Evolutionary conservation across 2,329 filamentous ascomycete species (phyloP).

Genomic region (Phialophora tarda): DNA sequence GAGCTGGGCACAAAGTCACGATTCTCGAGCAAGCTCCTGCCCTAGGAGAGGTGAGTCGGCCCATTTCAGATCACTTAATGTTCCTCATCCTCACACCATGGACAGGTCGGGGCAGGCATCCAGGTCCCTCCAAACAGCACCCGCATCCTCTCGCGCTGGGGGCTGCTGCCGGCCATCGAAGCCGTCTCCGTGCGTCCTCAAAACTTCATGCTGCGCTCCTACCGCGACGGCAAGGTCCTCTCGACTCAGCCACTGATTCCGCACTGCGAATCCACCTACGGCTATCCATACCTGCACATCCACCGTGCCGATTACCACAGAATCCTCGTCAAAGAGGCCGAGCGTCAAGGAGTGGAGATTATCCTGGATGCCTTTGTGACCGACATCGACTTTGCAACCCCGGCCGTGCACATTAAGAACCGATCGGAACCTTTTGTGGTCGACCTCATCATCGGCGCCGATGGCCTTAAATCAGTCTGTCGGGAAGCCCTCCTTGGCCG

Average conservation of each 20-base stretch:
- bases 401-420: slow-evolving; percentile 44
- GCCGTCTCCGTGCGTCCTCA: slow-evolving; percentile 42
- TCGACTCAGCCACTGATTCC: slow-evolving; percentile 46
- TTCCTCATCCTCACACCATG: background rate
- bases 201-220: slow-evolving; percentile 43
- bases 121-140: slow-evolving; percentile 45
- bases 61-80: background rate
- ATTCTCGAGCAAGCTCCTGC: slow-evolving; percentile 50
- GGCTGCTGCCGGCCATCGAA: slow-evolving; percentile 41
- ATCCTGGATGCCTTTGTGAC: slow-evolving; percentile 40
- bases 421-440: slow-evolving; percentile 44
- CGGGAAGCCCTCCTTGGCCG: slow-evolving; percentile 53
- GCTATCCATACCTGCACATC: slow-evolving; percentile 54
- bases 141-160: slow-evolving; percentile 42
- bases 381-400: slow-evolving; percentile 40
- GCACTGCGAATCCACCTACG: slow-evolving; percentile 41
- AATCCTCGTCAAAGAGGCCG: slow-evolving; percentile 50
- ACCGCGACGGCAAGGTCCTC: slow-evolving; percentile 44
- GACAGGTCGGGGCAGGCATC: slow-evolving; percentile 45
- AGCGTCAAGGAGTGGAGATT: slow-evolving; percentile 49
- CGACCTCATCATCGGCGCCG: slow-evolving; percentile 57
- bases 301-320: slow-evolving; percentile 58
- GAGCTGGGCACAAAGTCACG: slow-evolving; percentile 48
- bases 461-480: slow-evolving; percentile 55
- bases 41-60: slow-evolving; percentile 44